These are phyloP conservation scores for Comarum palustre DNA, from an alignment of 306 rosid genomes.

Conservation along the genomic window DNA sequence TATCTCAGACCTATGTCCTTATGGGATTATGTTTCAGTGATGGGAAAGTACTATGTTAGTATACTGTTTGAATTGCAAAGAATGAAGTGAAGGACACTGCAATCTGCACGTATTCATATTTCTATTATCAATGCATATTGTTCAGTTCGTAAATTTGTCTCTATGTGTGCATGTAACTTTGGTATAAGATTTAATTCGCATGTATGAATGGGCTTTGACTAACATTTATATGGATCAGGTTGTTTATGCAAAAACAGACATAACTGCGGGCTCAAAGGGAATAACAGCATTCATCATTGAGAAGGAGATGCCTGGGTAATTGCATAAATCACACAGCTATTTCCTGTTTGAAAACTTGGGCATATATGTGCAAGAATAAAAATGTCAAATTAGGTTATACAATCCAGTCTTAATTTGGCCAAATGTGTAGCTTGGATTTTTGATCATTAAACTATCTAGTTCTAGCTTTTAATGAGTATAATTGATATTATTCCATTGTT, in stretches of 20 bases:
- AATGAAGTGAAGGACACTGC: not conserved
- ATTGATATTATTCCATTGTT: not conserved
- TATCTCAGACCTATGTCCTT: not conserved
- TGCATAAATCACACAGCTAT: constrained; percentile 28
- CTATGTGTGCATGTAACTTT: not conserved
- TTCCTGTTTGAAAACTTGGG: constrained; percentile 19
- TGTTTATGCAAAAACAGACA: constrained; percentile 87
- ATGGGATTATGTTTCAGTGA: not conserved
- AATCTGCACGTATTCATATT: not conserved
- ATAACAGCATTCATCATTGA: constrained; percentile 91
- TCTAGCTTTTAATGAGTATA: not conserved
- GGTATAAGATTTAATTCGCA: constrained; percentile 22
- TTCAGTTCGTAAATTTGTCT: not conserved
- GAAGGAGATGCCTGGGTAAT: constrained; percentile 93
- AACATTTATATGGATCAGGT: constrained; percentile 46
- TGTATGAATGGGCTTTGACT: constrained; percentile 18
- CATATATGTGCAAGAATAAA: constrained; percentile 11
- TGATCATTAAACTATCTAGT: not conserved
- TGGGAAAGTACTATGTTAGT: too few relatives aligned
- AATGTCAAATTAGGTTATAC: constrained; percentile 14
- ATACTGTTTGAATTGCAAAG: not conserved
- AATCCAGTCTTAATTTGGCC: not conserved
- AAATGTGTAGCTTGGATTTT: constrained; percentile 15
- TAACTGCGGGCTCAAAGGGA: constrained; percentile 84
- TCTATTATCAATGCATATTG: not conserved